These are phyloP conservation scores for Coffea humblotiana DNA, from an alignment of 305 asterid species.

Conservation along the genomic window DNA sequence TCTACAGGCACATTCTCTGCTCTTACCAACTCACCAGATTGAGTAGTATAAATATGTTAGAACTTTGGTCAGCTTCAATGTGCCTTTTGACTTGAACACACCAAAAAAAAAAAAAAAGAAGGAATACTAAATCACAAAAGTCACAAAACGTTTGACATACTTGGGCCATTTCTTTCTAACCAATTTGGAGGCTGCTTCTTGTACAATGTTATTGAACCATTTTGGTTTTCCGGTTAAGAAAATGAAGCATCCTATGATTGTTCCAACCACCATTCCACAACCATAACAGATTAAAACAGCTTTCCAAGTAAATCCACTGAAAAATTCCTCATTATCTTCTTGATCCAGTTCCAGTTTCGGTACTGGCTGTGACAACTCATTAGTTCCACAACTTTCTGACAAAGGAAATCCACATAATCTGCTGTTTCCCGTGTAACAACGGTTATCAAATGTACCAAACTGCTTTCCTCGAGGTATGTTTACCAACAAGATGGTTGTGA, in stretches of 20 bases:
- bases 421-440: constrained; percentile 18
- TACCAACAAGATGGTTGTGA: constrained; percentile 17
- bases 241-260: not conserved
- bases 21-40: too few species aligned
- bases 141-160: constrained; percentile 9
- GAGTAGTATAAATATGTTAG: too few species aligned
- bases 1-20: too few species aligned
- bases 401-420: constrained; percentile 26
- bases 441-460: constrained; percentile 21
- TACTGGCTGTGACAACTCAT: not conserved
- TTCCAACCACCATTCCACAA: not conserved
- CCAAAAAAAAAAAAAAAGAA: too few species aligned
- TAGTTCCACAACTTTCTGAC: constrained; percentile 10
- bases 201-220: constrained; percentile 5
- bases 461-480: constrained; percentile 23
- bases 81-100: too few species aligned
- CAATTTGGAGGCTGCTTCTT: not conserved
- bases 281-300: constrained; percentile 14
- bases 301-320: constrained; percentile 15
- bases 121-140: too few species aligned
- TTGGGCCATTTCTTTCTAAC: constrained; percentile 4
- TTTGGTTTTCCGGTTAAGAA: constrained; percentile 17
- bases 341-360: not conserved
- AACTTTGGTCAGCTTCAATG: too few species aligned
- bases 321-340: not conserved